Percentiles rank a stretch among this genome's conserved stretches.
Evolutionary conservation across 2,329 filamentous ascomycete species (phyloP).

Genomic region (Blumeria hordei): DNA sequence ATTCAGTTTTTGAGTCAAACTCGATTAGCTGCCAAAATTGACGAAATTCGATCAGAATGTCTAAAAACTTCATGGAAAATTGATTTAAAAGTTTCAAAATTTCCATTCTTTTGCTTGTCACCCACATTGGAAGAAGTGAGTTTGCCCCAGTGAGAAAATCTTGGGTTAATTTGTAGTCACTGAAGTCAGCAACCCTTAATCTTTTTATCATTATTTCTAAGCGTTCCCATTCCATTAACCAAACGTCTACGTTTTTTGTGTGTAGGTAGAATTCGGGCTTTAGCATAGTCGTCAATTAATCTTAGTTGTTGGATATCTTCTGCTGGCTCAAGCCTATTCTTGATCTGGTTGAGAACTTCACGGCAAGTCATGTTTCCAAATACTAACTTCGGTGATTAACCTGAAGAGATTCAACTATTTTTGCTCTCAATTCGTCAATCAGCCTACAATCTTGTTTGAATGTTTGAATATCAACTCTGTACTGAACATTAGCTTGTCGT

Average conservation of each 20-base stretch:
- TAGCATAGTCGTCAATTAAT: not conserved
- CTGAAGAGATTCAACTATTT: not conserved
- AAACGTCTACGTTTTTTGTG: not conserved
- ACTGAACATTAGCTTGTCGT: not conserved
- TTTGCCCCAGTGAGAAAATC: not conserved
- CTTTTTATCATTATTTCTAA: not conserved
- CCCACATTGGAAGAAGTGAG: not conserved
- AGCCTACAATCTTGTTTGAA: not conserved
- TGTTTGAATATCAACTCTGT: not conserved
- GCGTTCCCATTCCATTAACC: not conserved
- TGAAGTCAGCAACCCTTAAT: not conserved
- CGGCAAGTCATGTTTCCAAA: not conserved
- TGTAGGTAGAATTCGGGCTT: not conserved
- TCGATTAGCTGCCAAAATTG: slow-evolving; percentile 1
- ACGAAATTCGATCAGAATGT: not conserved
- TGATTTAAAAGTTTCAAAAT: not conserved
- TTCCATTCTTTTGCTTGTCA: not conserved
- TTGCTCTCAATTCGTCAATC: not conserved
- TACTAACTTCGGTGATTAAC: not conserved
- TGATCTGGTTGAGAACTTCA: not conserved
- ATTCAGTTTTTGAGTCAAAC: not conserved
- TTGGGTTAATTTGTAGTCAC: not conserved
- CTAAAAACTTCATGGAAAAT: not conserved
- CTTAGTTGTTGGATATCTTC: not conserved
- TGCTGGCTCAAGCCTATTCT: not conserved